Percentiles rank a stretch among this genome's conserved stretches.
Conservation (phyloP, 192 early-diverging fungal genomes). For the Pecoramyces ruminantium region DNA sequence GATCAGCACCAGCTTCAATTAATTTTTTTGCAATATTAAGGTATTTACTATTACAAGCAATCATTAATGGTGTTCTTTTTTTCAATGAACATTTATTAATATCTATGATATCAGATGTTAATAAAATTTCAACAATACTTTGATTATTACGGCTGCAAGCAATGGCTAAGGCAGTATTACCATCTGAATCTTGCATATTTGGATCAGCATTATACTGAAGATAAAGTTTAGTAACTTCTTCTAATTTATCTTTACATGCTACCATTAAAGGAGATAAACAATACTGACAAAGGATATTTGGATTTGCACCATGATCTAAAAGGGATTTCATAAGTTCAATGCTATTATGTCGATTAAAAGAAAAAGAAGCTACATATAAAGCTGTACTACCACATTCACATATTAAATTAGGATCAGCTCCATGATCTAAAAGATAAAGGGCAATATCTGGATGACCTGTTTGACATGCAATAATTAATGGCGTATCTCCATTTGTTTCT, state of each 20-base stretch:
- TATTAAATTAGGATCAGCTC: neutral
- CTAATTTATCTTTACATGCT: neutral
- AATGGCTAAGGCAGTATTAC: neutral
- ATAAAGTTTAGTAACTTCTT: neutral
- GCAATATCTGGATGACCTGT: neutral
- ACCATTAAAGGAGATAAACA: neutral
- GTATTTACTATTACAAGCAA: neutral
- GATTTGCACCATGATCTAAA: neutral
- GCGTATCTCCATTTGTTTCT: neutral
- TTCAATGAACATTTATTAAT: neutral
- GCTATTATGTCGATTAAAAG: neutral
- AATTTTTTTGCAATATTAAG: neutral
- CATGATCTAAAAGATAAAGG: neutral
- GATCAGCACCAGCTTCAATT: too few relatives aligned
- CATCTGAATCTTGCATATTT: neutral
- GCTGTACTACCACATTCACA: neutral
- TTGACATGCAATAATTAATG: neutral
- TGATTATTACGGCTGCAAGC: neutral
- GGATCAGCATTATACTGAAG: neutral
- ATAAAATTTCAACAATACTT: neutral
- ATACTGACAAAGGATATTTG: neutral
- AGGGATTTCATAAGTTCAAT: neutral
- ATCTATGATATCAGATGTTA: neutral
- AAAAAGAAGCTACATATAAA: neutral
- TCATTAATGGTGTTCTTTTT: neutral